Evolutionary conservation across 345 rosid species (phyloP), one percentile per base, ranked within the genome.

Genomic region (Melaleuca alternifolia): DNA sequence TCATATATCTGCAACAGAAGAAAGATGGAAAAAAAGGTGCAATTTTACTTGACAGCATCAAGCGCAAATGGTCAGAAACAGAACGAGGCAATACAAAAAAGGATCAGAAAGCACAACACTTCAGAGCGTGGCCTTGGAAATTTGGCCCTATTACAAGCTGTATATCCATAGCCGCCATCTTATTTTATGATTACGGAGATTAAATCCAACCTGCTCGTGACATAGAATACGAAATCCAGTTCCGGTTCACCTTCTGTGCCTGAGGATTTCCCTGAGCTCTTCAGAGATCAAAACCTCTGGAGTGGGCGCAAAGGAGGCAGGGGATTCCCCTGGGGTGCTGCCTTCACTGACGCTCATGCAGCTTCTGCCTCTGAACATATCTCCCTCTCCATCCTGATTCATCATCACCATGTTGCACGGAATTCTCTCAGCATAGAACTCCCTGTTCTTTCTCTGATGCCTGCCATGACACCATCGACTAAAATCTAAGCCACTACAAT

Each of bases 371-470:
- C 83, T 91, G 46, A 92, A 90, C 90, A 91, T 89, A 33, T 91
- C 92, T 77, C 87, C 90, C 8, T 85, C 86, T 21, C 94, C 91
- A 5, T 86, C 90, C 75, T 87, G 92, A 53, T 89, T 88, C 91
- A 89, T 91, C 92, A 91, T 91, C 87, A 90, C 89, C 90, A 92
- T 84, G 50, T 91, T 93, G 84, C 93, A 91, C 3, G 91, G 91
- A 20, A 92, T 88, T 85, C 57, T 92, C 54, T 87, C 53, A 2
- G 89, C 87, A 18, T 85, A 92, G 88, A 88, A 93, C 53, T 89
- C 88, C 83, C 88, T 87, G 76, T 90, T 87, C 90, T 88, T 92
- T 65, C 79, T 90, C 33, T 89, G 90, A 52, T 92, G 86, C 88
- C 91, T 89, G 87, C 84, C 52, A 79, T 50, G 26, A 85, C 79